phyloP scores from a whole-genome alignment of 441 rosid genomes.

The Euphorbia corollata region DNA sequence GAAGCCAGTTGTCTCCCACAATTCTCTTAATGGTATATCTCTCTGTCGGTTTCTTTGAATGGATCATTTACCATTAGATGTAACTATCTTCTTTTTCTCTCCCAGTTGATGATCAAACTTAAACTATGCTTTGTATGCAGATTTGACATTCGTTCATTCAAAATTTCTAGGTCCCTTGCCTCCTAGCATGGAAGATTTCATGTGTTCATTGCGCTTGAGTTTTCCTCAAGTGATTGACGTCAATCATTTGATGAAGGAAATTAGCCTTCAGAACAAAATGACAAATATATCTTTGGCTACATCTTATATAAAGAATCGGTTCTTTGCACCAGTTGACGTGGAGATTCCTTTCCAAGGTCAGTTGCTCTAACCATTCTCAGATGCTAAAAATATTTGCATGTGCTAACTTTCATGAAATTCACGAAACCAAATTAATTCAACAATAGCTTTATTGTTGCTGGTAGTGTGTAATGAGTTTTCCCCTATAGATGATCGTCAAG shows the following conservation, averaged over 20 bases:
- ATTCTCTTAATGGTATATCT: constrained; percentile 67
- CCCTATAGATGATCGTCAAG: neutral
- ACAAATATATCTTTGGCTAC: constrained; percentile 42
- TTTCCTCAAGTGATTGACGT: constrained; percentile 68
- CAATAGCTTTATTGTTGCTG: neutral
- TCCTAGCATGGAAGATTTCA: constrained; percentile 51
- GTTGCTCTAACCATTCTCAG: constrained; percentile 16
- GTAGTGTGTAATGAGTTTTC: neutral
- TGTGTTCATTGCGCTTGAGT: constrained; percentile 33
- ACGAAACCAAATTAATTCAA: neutral
- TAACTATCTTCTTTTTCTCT: constrained; percentile 9
- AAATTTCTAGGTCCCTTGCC: constrained; percentile 78
- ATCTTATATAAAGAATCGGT: constrained; percentile 47
- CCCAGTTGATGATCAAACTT: neutral
- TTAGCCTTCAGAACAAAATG: constrained; percentile 38
- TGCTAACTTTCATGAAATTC: neutral
- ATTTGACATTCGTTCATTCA: constrained; percentile 62
- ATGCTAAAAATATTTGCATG: neutral
- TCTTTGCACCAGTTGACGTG: constrained; percentile 49
- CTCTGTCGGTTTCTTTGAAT: constrained; percentile 12
- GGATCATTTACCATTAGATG: constrained; percentile 7
- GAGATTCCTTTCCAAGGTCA: constrained; percentile 61
- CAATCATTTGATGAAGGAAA: constrained; percentile 54
- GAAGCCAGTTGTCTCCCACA: constrained; percentile 71
- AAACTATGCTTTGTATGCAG: constrained; percentile 30